These are phyloP conservation scores for Colletotrichum noveboracense DNA, from an alignment of 2,329 filamentous ascomycete species.

Conservation along the genomic window DNA sequence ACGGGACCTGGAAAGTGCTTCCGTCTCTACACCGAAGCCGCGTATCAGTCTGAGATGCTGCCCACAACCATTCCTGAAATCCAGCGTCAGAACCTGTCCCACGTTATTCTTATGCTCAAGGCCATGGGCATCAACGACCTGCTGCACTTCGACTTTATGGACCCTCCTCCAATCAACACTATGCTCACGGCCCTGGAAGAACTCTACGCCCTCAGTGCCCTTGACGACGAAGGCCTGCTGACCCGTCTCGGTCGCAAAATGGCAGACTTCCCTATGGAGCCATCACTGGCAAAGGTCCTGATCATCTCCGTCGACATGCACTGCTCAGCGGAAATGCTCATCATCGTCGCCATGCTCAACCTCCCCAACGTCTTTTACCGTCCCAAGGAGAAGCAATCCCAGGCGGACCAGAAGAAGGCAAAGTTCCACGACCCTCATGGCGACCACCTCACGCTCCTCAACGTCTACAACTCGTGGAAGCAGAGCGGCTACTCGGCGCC, in stretches of 20 bases:
- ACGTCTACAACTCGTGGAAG: conserved; percentile 99
- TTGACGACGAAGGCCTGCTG: conserved; percentile 94
- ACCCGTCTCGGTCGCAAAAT: conserved; percentile 94
- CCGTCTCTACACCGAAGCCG: conserved; percentile 91
- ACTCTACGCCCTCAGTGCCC: conserved; percentile 86
- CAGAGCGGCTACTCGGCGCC: conserved; percentile 79
- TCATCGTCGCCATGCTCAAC: conserved; percentile 93
- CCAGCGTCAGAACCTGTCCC: conserved; percentile 89
- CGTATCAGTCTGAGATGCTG: conserved; percentile 96
- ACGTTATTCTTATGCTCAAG: conserved; percentile 96
- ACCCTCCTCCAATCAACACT: conserved; percentile 94
- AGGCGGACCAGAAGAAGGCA: conserved; percentile 96
- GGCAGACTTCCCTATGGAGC: conserved; percentile 99
- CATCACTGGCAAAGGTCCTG: conserved; percentile 86
- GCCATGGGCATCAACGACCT: conserved; percentile 99
- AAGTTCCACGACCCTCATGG: conserved; percentile 97
- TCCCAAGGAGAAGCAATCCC: conserved; percentile 94
- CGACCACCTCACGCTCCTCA: conserved; percentile 92
- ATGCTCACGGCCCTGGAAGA: conserved; percentile 97
- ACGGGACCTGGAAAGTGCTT: conserved; percentile 97
- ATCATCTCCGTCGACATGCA: conserved; percentile 86
- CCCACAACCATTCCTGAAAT: conserved; percentile 97
- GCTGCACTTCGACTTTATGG: conserved; percentile 98
- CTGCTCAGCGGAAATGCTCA: conserved; percentile 93
- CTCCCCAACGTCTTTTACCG: conserved; percentile 90